phyloP scores from a whole-genome alignment of 2,329 filamentous ascomycete genomes.

The Alternaria sp. region DNA sequence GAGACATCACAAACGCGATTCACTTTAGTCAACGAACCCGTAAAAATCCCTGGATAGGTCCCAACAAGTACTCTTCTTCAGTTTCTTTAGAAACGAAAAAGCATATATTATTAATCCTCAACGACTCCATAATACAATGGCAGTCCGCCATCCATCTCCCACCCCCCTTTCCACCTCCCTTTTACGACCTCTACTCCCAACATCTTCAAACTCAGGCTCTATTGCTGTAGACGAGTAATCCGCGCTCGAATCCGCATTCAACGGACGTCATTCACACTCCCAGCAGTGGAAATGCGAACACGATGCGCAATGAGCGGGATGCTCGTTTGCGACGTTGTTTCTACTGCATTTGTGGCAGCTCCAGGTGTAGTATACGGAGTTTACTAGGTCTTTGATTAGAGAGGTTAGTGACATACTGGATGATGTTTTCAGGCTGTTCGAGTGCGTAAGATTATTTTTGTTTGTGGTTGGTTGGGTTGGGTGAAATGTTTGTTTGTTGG shows the following conservation, averaged over 20 bases:
- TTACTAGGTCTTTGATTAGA: background rate
- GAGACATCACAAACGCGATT: no score
- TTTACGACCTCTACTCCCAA: no score
- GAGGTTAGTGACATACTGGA: background rate
- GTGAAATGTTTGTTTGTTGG: background rate
- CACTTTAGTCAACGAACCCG: no score
- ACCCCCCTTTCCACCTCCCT: background rate
- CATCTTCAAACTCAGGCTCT: background rate
- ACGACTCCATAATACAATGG: background rate
- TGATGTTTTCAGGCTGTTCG: background rate
- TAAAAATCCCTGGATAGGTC: no score
- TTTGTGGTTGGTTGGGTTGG: background rate
- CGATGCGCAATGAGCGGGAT: background rate
- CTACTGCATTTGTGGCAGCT: conserved; percentile 6
- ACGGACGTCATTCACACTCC: conserved; percentile 3
- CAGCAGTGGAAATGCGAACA: conserved; percentile 11
- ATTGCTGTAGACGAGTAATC: background rate
- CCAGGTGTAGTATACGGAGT: conserved; percentile 4
- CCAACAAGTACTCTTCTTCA: background rate
- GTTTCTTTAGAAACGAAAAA: background rate
- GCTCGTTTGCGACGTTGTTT: background rate
- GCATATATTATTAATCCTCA: background rate
- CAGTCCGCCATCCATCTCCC: background rate
- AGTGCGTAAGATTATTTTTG: background rate
- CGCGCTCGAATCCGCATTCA: background rate